Evolutionary conservation across 2,329 filamentous ascomycete species (phyloP), one percentile per base, ranked within the genome.

Genomic region (Neurospora sp.): DNA sequence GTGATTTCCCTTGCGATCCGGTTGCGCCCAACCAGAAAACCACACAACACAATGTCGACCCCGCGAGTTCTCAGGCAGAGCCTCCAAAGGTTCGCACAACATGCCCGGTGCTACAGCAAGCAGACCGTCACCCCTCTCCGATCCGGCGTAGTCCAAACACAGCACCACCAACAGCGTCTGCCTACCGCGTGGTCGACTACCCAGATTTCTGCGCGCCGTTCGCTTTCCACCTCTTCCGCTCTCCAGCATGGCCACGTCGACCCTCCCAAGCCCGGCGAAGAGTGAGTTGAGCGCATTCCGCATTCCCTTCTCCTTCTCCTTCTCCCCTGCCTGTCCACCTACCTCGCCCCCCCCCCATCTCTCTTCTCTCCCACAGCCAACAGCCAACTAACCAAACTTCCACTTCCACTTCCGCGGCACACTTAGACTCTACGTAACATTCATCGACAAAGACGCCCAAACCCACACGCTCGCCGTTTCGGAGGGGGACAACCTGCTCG

Each of bases 401-500:
- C 19, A 19, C 19, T 7, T 13, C 39, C 39, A 17, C 7, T 17
- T 13, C 39, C 39, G 2, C 2, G 2, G 3, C 40, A 13, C 73
- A 28, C 28, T 28, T 28, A 96, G 93, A 80, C 87, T 97, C 70
- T 91, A 92, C 78, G 87, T 99, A 36, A 97, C 94, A 0, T 97
- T 98, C 79, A 87, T 98, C 75, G 94, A 97, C 80, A 97, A 98
- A 81, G 93, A 97, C 23, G 90, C 90, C 68, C 84, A 87, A 38
- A 85, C 89, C 74, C 86, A 92, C 79, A 92, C 90, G 72, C 88
- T 97, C 76, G 89, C 91, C 71, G 95, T 97, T 9, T 84, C 88
- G 15, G 89, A 91, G 76, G 96, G 96, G 67, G 93, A 97, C 81
- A 99, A 99, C 80, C 84, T 99, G 69, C 86, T 99, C 69, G 95